Evolutionary conservation across 768 basidiomycete species (phyloP), one percentile per base, ranked within the genome.

Genomic region (Candolleomyces eurysporus): DNA sequence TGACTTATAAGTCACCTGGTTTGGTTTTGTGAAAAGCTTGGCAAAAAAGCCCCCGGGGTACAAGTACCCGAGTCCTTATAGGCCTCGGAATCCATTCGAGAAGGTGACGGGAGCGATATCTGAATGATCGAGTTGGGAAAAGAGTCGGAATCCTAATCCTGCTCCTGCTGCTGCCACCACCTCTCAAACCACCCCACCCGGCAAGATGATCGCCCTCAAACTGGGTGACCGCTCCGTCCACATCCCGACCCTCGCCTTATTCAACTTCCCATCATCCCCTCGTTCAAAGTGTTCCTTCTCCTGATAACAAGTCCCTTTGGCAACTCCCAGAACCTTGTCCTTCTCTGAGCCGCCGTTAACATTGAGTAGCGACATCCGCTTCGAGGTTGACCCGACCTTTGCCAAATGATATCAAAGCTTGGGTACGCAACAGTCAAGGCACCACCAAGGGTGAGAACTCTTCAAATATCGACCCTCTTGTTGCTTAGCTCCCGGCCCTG

Each of bases 211-310:
- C 5, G 48, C 59, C 39, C 40, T 43, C 22, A 59, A 31, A 11
- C 58, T 58, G 8, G 53, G 51, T 49, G 62, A 66, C 48, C 51
- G 54, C 32, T 48, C 61, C 21, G 50, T 61, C 65, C 65, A 66
- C n/a, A 51, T 57, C 36, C 60, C 49, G 4, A 65, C 36, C 50
- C 62, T 63, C n/a, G 56, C 60, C 32, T 48, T 31, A 53, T 62
- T 7, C 57, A 40, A 9, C 36, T n/a, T n/a, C n/a, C n/a, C n/a
- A n/a, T 50, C n/a, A 53, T 50, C 39, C 5, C 40, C 14, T 31
- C 21, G 9, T 17, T 14, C 30, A 14, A 5, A 2, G 26, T 31
- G 21, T 5, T 45, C 11, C 46, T 19, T 21, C 14, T 17, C 21
- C 30, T 21, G 17, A 53, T 26, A 1, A 19, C 26, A n/a, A n/a